Conservation (phyloP, 176 grass and related monocot species). For the Oryza rufipogon region DNA sequence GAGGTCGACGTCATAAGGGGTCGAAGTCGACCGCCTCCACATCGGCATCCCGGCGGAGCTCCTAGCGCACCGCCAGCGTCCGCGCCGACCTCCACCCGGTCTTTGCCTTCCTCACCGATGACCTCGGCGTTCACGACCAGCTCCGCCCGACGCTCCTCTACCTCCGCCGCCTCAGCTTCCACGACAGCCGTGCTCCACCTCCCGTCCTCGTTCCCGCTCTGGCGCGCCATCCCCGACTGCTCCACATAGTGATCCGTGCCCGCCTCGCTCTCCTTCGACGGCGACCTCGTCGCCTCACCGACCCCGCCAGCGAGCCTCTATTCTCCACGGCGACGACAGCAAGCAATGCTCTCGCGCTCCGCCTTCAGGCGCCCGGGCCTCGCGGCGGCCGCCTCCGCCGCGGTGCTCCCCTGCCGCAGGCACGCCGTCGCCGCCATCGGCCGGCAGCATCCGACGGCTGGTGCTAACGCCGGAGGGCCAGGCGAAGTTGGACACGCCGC, state of each 20-base stretch:
- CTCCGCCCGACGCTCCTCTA: too few relatives aligned
- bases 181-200: conserved; percentile 63
- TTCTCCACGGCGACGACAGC: too few relatives aligned
- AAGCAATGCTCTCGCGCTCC: too few relatives aligned
- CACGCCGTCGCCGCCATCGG: conserved; percentile 3
- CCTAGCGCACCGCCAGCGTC: too few relatives aligned
- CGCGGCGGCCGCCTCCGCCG: background rate
- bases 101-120: too few relatives aligned
- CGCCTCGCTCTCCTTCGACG: conserved; percentile 68
- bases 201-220: conserved; percentile 69
- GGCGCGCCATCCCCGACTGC: conserved; percentile 63
- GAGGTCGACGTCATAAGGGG: too few relatives aligned
- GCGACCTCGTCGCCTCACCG: conserved; percentile 55
- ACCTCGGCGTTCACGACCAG: too few relatives aligned
- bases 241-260: conserved; percentile 43
- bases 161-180: too few relatives aligned
- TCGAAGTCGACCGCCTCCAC: too few relatives aligned
- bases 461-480: conserved; percentile 74
- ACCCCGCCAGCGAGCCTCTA: background rate
- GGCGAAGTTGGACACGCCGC: conserved; percentile 66
- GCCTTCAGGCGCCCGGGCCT: too few relatives aligned
- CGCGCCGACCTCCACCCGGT: too few relatives aligned
- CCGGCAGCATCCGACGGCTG: conserved; percentile 63
- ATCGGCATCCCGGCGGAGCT: too few relatives aligned
- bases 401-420: conserved; percentile 32